phyloP scores from a whole-genome alignment of 305 asterid species.

The Fraxinus paxiana region DNA sequence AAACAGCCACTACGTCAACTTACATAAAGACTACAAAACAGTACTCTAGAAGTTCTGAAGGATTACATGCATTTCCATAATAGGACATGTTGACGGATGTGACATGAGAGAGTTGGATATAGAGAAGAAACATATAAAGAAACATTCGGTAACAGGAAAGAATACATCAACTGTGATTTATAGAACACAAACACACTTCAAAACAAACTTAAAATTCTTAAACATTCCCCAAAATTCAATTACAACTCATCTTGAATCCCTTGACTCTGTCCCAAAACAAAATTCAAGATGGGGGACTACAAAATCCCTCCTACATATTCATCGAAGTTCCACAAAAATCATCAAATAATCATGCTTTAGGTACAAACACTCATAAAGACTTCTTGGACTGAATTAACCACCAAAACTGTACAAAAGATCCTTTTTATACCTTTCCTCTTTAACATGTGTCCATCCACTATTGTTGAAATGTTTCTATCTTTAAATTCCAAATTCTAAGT shows the following conservation, averaged over 20 bases:
- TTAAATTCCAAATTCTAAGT: neutral
- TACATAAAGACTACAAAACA: neutral
- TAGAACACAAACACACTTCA: neutral
- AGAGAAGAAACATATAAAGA: neutral
- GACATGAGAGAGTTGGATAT: neutral
- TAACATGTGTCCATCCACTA: neutral
- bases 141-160: neutral
- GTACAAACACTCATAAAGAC: neutral
- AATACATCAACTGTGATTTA: neutral
- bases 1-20: neutral
- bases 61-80: neutral
- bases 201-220: neutral
- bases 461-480: neutral
- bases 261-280: neutral
- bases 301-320: neutral
- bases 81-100: neutral
- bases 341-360: neutral
- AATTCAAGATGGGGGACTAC: neutral
- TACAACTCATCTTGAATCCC: neutral
- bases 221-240: neutral
- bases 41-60: constrained; percentile 26
- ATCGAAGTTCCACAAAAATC: neutral
- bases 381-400: neutral
- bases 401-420: neutral
- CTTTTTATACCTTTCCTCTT: neutral